Conservation (phyloP, 768 basidiomycete species). For the Lentinula detonsa region DNA sequence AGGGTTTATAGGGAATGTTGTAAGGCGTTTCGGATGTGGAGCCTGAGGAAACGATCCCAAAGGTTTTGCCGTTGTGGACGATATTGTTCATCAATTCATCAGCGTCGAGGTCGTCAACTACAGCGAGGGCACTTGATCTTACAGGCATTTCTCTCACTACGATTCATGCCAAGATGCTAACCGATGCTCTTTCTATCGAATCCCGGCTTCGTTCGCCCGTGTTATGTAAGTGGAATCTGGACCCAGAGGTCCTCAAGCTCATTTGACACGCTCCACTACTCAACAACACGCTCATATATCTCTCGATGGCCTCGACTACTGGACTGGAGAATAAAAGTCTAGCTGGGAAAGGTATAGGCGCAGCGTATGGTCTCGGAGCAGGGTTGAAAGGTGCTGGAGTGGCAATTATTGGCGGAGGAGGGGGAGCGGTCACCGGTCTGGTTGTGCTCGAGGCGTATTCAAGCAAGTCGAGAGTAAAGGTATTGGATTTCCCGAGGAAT, state of each 20-base stretch:
- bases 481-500: constrained; percentile 76
- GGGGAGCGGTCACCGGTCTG: neutral
- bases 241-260: constrained; percentile 81
- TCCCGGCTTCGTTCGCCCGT: constrained; percentile 88
- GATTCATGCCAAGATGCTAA: constrained; percentile 66
- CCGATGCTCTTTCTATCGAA: constrained; percentile 88
- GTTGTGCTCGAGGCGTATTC: constrained; percentile 1
- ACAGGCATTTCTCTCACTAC: constrained; percentile 71
- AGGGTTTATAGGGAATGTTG: constrained; percentile 83
- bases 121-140: constrained; percentile 68
- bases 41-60: constrained; percentile 44
- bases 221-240: constrained; percentile 82
- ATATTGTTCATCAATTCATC: neutral
- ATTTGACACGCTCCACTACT: constrained; percentile 88
- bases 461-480: neutral
- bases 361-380: no score
- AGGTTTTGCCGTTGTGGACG: neutral
- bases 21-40: constrained; percentile 61
- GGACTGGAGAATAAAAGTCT: no score
- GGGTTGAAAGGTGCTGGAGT: neutral
- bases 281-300: constrained; percentile 69
- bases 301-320: constrained; percentile 73
- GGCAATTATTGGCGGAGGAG: neutral
- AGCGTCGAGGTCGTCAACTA: constrained; percentile 35
- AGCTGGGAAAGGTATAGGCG: no score